These are phyloP conservation scores for Trichosporon sp. DNA, from an alignment of 1,284 basidiomycete species.

Conservation along the genomic window DNA sequence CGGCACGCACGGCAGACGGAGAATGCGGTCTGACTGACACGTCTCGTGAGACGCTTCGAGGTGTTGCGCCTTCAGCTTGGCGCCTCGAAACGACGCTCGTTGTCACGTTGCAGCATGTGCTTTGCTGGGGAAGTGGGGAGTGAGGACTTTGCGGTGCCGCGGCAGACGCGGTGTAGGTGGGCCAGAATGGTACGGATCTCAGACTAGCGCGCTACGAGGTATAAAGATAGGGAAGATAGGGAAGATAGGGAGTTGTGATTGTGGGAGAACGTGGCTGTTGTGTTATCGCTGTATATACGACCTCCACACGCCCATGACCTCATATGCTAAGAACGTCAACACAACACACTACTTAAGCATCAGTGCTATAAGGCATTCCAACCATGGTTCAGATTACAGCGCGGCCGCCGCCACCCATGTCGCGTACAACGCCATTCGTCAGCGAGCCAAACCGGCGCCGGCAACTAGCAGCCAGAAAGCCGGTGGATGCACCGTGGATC, in stretches of 20 bases:
- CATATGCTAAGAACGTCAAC: background rate
- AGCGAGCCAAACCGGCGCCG: background rate
- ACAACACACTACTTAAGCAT: background rate
- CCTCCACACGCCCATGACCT: constrained; percentile 1
- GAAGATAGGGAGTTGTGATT: background rate
- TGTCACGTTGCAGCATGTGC: constrained; percentile 1
- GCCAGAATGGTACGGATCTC: background rate
- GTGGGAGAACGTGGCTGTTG: background rate
- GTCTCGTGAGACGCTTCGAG: background rate
- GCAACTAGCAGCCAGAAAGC: background rate
- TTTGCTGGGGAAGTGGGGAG: background rate
- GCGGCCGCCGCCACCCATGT: constrained; percentile 7
- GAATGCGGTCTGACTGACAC: background rate
- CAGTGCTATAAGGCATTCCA: background rate
- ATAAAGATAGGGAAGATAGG: background rate
- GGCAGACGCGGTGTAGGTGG: background rate
- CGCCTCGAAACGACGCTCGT: background rate
- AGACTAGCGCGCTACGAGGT: background rate
- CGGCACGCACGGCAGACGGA: background rate
- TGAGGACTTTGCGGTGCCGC: background rate
- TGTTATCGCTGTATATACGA: background rate
- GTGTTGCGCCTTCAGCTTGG: background rate
- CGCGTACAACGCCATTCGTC: constrained; percentile 4
- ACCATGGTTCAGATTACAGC: background rate
- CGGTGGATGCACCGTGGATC: constrained; percentile 17